phyloP scores from a whole-genome alignment of 1,284 basidiomycete genomes.

The Ganoderma lucidum region DNA sequence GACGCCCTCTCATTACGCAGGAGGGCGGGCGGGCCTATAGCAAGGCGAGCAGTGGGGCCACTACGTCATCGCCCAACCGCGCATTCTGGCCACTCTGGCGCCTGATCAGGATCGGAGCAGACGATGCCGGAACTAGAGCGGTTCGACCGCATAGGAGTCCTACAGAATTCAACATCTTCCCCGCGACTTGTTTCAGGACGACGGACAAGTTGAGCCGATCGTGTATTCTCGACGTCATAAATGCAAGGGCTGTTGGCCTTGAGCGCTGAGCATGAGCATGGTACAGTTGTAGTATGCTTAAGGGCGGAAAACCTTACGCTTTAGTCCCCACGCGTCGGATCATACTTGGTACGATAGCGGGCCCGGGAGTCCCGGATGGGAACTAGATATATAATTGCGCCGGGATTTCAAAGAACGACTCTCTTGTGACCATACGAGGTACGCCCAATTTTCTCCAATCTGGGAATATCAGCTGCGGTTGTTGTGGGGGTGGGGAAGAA shows the following conservation, averaged over 20 bases:
- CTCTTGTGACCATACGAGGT: neutral
- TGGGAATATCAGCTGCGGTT: neutral
- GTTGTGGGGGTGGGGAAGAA: neutral
- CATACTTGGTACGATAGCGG: neutral
- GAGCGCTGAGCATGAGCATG: neutral
- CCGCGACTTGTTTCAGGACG: constrained; percentile 2
- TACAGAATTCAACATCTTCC: neutral
- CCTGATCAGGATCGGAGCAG: neutral
- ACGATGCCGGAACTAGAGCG: neutral
- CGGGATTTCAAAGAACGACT: neutral
- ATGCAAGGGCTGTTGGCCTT: neutral
- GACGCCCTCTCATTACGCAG: constrained; percentile 4
- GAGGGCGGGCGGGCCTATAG: neutral
- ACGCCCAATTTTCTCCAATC: neutral
- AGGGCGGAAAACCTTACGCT: neutral
- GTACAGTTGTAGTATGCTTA: neutral
- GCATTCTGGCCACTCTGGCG: neutral
- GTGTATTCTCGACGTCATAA: neutral
- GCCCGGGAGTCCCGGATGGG: neutral
- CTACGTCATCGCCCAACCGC: constrained; percentile 12
- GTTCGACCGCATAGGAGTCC: neutral
- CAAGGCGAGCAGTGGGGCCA: neutral
- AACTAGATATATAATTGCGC: neutral
- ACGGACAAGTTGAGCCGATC: neutral
- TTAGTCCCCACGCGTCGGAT: neutral